phyloP scores from a whole-genome alignment of 306 rosid species.

The Sicyos edulis region DNA sequence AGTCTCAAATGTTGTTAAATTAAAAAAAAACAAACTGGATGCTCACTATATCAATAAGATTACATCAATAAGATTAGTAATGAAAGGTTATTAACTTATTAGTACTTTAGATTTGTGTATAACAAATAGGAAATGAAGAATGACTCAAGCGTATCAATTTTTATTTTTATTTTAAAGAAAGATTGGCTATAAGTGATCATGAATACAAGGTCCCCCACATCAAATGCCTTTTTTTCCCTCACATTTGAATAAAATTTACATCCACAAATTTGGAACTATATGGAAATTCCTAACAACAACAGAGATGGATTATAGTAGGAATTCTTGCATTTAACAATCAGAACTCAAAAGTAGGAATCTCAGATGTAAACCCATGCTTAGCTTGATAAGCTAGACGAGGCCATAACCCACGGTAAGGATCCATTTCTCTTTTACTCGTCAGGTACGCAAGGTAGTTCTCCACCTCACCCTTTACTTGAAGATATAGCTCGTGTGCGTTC shows the following conservation, averaged over 20 bases:
- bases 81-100: no score
- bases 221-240: background rate
- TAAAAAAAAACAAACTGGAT: no score
- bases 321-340: slow-evolving; percentile 17
- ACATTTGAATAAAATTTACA: slow-evolving; percentile 8
- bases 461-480: slow-evolving; percentile 68
- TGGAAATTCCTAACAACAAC: background rate
- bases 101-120: no score
- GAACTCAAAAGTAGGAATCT: slow-evolving; percentile 71
- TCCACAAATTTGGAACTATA: background rate
- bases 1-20: no score
- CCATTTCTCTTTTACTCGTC: slow-evolving; percentile 55
- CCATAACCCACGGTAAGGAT: slow-evolving; percentile 60
- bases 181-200: background rate
- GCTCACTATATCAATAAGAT: no score
- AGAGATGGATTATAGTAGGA: background rate
- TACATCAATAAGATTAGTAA: no score
- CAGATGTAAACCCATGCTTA: slow-evolving; percentile 42
- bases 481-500: slow-evolving; percentile 53
- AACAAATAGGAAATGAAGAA: no score
- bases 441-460: slow-evolving; percentile 58
- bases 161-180: no score
- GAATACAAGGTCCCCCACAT: slow-evolving; percentile 7
- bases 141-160: no score
- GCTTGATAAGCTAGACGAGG: slow-evolving; percentile 61